Evolutionary conservation across 805 yeast genomes (phyloP).

Genomic region (Candida cerambycidarum): DNA sequence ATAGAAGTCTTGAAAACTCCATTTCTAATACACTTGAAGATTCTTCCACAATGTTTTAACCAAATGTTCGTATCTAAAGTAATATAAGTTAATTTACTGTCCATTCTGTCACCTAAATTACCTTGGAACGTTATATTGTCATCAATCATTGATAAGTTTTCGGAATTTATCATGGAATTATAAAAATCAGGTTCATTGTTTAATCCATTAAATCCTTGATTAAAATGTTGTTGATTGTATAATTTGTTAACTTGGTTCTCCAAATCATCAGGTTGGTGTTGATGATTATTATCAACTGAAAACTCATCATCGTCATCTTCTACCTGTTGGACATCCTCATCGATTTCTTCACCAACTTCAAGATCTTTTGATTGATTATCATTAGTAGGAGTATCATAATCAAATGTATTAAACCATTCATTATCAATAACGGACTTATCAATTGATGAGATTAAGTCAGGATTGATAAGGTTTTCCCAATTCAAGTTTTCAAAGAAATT

Average conservation of each 20-base stretch:
- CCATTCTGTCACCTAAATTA: slow-evolving; percentile 57
- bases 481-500: slow-evolving; percentile 38
- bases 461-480: slow-evolving; percentile 20
- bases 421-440: slow-evolving; percentile 23
- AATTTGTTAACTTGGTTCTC: slow-evolving; percentile 17
- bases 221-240: slow-evolving; percentile 20
- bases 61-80: slow-evolving; percentile 78
- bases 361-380: too few relatives aligned
- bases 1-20: slow-evolving; percentile 59
- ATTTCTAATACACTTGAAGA: slow-evolving; percentile 65
- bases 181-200: slow-evolving; percentile 22
- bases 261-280: slow-evolving; percentile 26
- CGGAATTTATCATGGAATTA: slow-evolving; percentile 23
- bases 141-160: slow-evolving; percentile 16
- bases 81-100: slow-evolving; percentile 54
- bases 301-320: slow-evolving; percentile 21
- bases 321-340: slow-evolving; percentile 25
- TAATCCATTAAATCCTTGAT: slow-evolving; percentile 8
- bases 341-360: slow-evolving; percentile 19
- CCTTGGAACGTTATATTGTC: slow-evolving; percentile 34
- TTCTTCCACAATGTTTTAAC: slow-evolving; percentile 77
- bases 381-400: too few relatives aligned
- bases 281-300: slow-evolving; percentile 16
- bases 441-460: slow-evolving; percentile 4
- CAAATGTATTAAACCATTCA: slow-evolving; percentile 20